Percentiles rank a stretch among this genome's conserved stretches.
phyloP scores from a whole-genome alignment of 169 alveolate species.

The Plasmodium knowlesi region DNA sequence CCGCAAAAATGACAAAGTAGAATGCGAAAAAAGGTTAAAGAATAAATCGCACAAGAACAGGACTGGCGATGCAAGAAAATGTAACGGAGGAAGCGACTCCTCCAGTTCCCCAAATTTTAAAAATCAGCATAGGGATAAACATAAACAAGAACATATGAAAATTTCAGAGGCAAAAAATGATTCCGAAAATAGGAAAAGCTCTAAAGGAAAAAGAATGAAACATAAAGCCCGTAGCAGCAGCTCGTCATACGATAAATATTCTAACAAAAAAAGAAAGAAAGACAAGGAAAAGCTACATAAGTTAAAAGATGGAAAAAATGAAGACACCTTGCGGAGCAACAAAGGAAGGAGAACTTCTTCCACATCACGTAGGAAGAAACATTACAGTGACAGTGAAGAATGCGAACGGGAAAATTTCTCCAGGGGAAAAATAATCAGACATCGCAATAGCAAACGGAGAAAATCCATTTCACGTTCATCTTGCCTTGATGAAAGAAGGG shows the following conservation, averaged over 20 bases:
- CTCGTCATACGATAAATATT: neutral
- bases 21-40: neutral
- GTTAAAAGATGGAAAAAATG: constrained; percentile 4
- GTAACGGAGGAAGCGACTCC: neutral
- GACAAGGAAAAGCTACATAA: neutral
- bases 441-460: neutral
- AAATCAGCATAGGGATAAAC: neutral
- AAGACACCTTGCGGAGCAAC: neutral
- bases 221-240: neutral
- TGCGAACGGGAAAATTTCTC: neutral
- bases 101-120: neutral
- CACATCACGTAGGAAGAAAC: neutral
- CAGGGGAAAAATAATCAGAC: neutral
- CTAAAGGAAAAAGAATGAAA: neutral
- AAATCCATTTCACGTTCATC: neutral
- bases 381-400: constrained; percentile 9
- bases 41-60: constrained; percentile 1
- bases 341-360: constrained; percentile 7
- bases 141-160: neutral
- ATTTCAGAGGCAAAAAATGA: neutral
- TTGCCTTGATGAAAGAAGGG: neutral
- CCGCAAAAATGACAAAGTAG: neutral
- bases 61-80: neutral
- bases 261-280: neutral
- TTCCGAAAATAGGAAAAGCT: neutral